Base-by-base conservation (phyloP, 2,329 filamentous ascomycete genomes). In the Cladosporium sp. region DNA sequence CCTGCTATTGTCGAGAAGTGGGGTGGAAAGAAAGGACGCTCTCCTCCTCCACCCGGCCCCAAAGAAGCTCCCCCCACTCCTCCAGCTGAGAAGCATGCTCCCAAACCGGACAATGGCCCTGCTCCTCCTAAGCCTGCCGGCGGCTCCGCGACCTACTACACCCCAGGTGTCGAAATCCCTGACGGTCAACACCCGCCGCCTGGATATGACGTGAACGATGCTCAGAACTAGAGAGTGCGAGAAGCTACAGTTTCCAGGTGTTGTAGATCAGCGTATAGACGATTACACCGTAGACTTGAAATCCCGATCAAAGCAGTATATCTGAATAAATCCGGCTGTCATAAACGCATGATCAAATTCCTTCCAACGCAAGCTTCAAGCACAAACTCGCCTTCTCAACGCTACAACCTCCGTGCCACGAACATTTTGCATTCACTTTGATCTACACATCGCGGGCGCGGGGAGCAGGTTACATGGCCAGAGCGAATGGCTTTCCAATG, bases 161-260 rank as follows among this genome's bases (percentile, higher is more conserved):
- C 55, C 42, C 51, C 61, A 45, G 56, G 56, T 27, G 59, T 64
- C 6, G 50, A 56, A 30, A 63, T 67, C 47, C 62, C 64, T 18
- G 65, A 68, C 30, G 65, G 64, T 1, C 58, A 64, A 45, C 57
- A 65, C 51, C 47, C 47, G 35, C 47, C 47, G n/a, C 32, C 47
- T 12, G 47, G 47, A 4, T 50, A 38, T 18, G 33, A 33, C 15
- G 13, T 15, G 13, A 50, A 50, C 16, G 45, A 48, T 30, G 45
- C 45, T 32, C 45, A 48, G 29, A 48, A 48, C 45, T 48, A 48
- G 36, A 48, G 6, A 29, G 9, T n/a, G 18, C 7, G 3, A n/a
- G n/a, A 16, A 35, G 3, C 8, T 35, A 4, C 4, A 16, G 32
- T n/a, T 16, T 15, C 15, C 13, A 15, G 5, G 8, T 7, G 7